These are phyloP conservation scores for Spergularia bocconei DNA, from an alignment of 148 eudicot genomes.

Conservation along the genomic window DNA sequence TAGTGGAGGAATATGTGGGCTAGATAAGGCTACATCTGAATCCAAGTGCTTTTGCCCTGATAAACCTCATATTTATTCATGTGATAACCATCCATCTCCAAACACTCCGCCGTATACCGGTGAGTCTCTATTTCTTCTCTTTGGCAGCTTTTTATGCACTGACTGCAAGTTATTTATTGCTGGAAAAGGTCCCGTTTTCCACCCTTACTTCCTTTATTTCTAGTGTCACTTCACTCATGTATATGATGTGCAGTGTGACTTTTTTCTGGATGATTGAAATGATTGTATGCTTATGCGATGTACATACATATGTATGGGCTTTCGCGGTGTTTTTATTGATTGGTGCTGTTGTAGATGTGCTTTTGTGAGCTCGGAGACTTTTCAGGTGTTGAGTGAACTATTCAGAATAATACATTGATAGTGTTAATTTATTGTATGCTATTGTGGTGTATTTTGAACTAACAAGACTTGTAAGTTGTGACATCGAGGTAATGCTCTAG, in stretches of 20 bases:
- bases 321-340: not conserved
- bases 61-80: slow-evolving; percentile 15
- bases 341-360: not conserved
- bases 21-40: slow-evolving; percentile 10
- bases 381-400: not conserved
- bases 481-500: not conserved
- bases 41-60: slow-evolving; percentile 27
- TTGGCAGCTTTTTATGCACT: not conserved
- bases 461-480: not conserved
- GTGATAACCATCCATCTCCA: slow-evolving; percentile 17
- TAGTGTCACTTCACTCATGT: no score
- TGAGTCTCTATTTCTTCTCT: not conserved
- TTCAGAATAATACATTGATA: not conserved
- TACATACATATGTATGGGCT: no score
- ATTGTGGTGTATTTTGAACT: slow-evolving; percentile 3
- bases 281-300: no score
- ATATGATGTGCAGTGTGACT: no score
- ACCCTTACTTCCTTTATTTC: no score
- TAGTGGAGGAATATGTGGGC: slow-evolving; percentile 29
- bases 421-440: not conserved
- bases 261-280: no score
- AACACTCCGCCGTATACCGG: not conserved
- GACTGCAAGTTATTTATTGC: not conserved
- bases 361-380: not conserved
- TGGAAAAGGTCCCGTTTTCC: not conserved